phyloP scores from a whole-genome alignment of 352 stramenopile species.

The Pythium biforme region DNA sequence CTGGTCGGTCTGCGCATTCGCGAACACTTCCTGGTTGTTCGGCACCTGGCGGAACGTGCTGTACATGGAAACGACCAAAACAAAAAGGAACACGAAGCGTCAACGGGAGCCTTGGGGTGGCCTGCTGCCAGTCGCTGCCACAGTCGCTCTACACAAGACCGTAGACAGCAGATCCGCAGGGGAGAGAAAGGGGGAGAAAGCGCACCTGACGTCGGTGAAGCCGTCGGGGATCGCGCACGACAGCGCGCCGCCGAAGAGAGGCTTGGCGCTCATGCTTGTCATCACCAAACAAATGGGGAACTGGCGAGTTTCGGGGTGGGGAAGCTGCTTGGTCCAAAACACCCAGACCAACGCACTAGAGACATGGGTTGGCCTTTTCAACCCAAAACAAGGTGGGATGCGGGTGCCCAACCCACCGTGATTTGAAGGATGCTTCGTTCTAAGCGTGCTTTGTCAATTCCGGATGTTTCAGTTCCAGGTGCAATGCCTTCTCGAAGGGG shows the following conservation, averaged over 20 bases:
- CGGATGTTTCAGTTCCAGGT: not conserved
- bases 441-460: too few species aligned
- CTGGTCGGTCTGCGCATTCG: conserved; percentile 73
- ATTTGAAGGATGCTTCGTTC: too few species aligned
- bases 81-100: not conserved
- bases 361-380: not conserved
- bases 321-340: not conserved
- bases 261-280: conserved; percentile 19
- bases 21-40: conserved; percentile 89
- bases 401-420: too few species aligned
- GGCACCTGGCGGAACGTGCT: conserved; percentile 81
- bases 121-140: too few species aligned
- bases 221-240: conserved; percentile 67
- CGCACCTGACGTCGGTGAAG: conserved; percentile 79
- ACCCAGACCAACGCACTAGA: not conserved
- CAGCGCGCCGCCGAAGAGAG: conserved; percentile 70
- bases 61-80: not conserved
- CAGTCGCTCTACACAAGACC: too few species aligned
- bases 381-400: not conserved
- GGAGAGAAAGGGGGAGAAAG: not conserved
- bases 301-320: not conserved
- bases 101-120: too few species aligned
- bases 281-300: not conserved
- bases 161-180: not conserved
- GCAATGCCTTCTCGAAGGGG: not conserved